A percentile compares a stretch with the other conserved stretches of the same genome.
Conservation (phyloP, 2,329 filamentous ascomycete species). For the Fusarium brevicatenulatum region DNA sequence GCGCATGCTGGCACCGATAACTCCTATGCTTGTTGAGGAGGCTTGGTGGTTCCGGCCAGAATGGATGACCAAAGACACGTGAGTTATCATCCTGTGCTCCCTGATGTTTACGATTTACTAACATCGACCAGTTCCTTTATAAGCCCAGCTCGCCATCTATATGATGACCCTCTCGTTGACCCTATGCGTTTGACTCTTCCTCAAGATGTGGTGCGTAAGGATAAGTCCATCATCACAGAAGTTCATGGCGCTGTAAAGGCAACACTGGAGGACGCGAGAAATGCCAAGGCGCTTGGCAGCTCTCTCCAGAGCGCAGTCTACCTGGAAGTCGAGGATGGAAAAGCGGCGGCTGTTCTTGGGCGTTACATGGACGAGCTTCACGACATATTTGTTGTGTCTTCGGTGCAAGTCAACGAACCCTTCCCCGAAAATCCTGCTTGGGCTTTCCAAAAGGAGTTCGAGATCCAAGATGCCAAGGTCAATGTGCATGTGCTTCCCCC, state of each 20-base stretch:
- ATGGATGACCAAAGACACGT: constrained; percentile 65
- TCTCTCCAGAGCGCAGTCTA: constrained; percentile 81
- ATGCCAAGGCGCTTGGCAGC: constrained; percentile 78
- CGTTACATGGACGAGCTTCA: constrained; percentile 64
- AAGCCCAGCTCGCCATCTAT: constrained; percentile 60
- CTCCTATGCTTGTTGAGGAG: constrained; percentile 87
- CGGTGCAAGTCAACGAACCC: constrained; percentile 60
- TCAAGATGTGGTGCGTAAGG: constrained; percentile 53
- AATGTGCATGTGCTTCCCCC: constrained; percentile 61
- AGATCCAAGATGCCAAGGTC: constrained; percentile 51
- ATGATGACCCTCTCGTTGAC: constrained; percentile 56
- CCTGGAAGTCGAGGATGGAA: constrained; percentile 57
- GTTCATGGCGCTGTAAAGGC: constrained; percentile 76
- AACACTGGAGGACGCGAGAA: constrained; percentile 77
- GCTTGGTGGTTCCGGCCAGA: constrained; percentile 81
- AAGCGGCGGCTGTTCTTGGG: constrained; percentile 49
- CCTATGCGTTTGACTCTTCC: constrained; percentile 51
- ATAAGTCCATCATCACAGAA: constrained; percentile 60
- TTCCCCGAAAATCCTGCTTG: constrained; percentile 49
- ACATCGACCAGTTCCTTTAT: constrained; percentile 42
- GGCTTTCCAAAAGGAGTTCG: constrained; percentile 56
- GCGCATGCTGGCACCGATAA: constrained; percentile 82
- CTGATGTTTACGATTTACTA: constrained; percentile 11
- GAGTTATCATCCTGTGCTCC: constrained; percentile 41
- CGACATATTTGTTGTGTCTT: constrained; percentile 75